Base-by-base conservation (phyloP, 2,329 filamentous ascomycete genomes). In the Cercospora sp. region DNA sequence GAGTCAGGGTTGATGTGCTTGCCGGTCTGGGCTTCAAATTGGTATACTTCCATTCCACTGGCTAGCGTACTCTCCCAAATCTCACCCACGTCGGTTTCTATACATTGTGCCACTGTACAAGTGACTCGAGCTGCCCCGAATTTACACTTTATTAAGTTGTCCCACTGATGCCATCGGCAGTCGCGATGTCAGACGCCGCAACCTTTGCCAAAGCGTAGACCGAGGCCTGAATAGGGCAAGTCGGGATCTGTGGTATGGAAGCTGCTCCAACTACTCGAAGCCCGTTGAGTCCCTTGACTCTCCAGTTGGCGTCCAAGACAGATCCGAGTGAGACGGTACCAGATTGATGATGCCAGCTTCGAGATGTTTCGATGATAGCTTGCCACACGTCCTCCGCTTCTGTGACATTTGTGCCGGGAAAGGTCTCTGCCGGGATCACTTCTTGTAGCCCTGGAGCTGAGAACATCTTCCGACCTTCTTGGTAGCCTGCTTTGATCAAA, bases 111-210 rank as follows among this genome's bases (percentile, higher is more conserved):
- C 9, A 34, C 10, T 12, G 9, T 34, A 13, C 9, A 34, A 34
- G 32, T 13, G 12, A 34, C 1, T 34, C 13, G 32, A 34, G 32
- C 32, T 34, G 9, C 10, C 2, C 32, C 9, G 4, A 13, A 34
- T 5, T 34, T 5, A 5, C 32, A 13, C 9, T 10, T 3, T 5
- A 5, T 13, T 13, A 37, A 37, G 12, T 12, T 37, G 32, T 37
- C 12, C 4, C 32, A 37, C 12, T 10, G 6, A 45, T n/a, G 2
- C 59, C 34, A 30, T 40, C 59, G 3, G 37, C 64, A 13, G 26
- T 55, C 26, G 65, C 53, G 45, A 89, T 88, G 6, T 83, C 83
- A 76, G 88, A 86, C 1, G 86, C 85, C 0, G 88, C 88, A 81
- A 89, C 90, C 80, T 89, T 87, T 1, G 60, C 60, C 13, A 62